These are phyloP conservation scores for Talaromyces sp. DNA, from an alignment of 2,329 filamentous ascomycete genomes.

Conservation along the genomic window DNA sequence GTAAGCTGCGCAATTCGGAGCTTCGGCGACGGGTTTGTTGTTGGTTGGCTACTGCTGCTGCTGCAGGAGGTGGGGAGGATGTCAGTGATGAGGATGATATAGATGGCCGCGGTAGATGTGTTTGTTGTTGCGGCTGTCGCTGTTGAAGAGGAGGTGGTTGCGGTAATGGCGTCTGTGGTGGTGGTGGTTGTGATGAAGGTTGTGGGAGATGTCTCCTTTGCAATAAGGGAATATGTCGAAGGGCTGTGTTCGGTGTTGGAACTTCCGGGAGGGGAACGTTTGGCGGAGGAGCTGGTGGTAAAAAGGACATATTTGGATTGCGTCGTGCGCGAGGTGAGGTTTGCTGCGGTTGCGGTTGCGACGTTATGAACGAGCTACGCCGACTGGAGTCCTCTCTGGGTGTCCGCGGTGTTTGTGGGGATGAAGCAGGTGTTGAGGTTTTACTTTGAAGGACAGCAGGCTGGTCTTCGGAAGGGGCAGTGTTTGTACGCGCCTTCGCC, in stretches of 20 bases:
- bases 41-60: not conserved
- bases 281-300: conserved; percentile 25
- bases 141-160: not conserved
- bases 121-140: not conserved
- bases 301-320: conserved; percentile 20
- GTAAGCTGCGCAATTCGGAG: conserved; percentile 8
- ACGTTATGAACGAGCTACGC: conserved; percentile 2
- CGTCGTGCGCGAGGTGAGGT: conserved; percentile 16
- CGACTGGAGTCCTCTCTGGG: conserved; percentile 10
- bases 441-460: not conserved
- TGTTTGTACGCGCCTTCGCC: not conserved
- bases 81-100: not conserved
- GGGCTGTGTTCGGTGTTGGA: conserved; percentile 17
- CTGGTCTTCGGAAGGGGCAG: not conserved
- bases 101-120: conserved; percentile 6
- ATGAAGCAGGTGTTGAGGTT: conserved; percentile 4
- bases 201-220: conserved; percentile 2
- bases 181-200: not conserved
- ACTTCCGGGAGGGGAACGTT: conserved; percentile 24
- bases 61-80: not conserved
- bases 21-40: conserved; percentile 9
- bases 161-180: not conserved
- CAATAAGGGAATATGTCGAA: conserved; percentile 7
- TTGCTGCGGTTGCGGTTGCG: conserved; percentile 5
- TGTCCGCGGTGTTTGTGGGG: not conserved